Conservation (phyloP, 1,139 yeast species). For the Debaryomycetaceae sp. region DNA sequence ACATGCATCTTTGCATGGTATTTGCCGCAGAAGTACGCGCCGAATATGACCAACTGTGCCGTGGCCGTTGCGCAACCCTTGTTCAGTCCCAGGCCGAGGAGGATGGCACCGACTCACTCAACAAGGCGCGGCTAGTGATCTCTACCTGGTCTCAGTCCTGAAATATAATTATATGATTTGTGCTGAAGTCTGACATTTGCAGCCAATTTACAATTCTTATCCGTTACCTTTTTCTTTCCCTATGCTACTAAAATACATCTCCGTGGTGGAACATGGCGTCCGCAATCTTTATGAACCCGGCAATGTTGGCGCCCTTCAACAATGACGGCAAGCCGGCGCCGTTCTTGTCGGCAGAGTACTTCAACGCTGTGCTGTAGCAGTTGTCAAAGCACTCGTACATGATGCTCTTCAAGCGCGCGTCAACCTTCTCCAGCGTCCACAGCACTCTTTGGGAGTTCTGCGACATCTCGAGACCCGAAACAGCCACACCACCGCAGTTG, state of each 20-base stretch:
- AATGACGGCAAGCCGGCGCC: slow-evolving; percentile 71
- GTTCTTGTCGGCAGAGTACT: slow-evolving; percentile 69
- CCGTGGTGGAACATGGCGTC: slow-evolving; percentile 98
- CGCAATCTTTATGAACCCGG: slow-evolving; percentile 97
- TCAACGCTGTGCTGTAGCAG: slow-evolving; percentile 83
- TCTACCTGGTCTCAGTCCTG: too few species aligned
- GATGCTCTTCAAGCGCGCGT: slow-evolving; percentile 77
- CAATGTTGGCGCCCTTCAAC: slow-evolving; percentile 98
- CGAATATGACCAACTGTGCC: too few species aligned
- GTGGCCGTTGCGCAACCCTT: too few species aligned
- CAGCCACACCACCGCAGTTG: slow-evolving; percentile 99
- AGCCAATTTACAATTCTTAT: too few species aligned
- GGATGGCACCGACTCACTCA: too few species aligned
- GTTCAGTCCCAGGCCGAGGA: too few species aligned
- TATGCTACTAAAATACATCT: slow-evolving; percentile 72
- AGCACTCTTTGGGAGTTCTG: slow-evolving; percentile 93
- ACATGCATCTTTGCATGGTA: too few species aligned
- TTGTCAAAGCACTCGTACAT: slow-evolving; percentile 91
- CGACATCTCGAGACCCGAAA: slow-evolving; percentile 98
- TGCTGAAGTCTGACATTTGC: too few species aligned
- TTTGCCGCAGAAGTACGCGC: too few species aligned
- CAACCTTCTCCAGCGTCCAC: slow-evolving; percentile 91
- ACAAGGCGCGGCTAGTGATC: too few species aligned
- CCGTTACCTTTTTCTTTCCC: too few species aligned
- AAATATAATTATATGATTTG: too few species aligned